These are phyloP conservation scores for Lactuca saligna DNA, from an alignment of 129 eudicot species.

Conservation along the genomic window DNA sequence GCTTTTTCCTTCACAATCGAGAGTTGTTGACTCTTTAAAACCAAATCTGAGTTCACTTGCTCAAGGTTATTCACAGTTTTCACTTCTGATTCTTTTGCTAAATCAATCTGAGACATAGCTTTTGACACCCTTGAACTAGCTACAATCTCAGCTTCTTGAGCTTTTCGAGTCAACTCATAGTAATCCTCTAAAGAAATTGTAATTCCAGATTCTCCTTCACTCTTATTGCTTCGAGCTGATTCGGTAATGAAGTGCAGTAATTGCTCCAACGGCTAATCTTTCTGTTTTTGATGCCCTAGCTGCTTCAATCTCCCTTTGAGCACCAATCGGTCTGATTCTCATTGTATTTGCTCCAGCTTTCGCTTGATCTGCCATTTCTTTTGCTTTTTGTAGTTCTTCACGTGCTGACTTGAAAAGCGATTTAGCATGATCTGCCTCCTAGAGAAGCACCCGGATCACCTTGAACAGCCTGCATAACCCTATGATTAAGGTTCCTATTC, in stretches of 20 bases:
- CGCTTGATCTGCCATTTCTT: too few species aligned
- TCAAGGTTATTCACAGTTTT: constrained; percentile 49
- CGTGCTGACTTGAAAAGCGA: too few species aligned
- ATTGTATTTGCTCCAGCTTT: too few species aligned
- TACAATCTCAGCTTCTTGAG: constrained; percentile 75
- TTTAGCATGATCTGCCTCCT: too few species aligned
- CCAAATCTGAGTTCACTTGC: constrained; percentile 49
- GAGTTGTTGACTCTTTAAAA: constrained; percentile 42
- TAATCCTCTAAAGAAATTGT: constrained; percentile 77
- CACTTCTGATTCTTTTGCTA: constrained; percentile 64
- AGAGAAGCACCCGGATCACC: too few species aligned
- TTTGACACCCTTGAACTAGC: constrained; percentile 52
- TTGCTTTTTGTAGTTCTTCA: too few species aligned
- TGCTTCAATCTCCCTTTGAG: too few species aligned
- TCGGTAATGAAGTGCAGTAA: constrained; percentile 73
- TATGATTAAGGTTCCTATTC: too few species aligned
- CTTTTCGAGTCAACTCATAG: constrained; percentile 61
- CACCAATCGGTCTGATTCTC: too few species aligned
- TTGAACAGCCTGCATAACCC: too few species aligned
- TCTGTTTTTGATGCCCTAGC: too few species aligned
- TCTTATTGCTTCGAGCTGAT: constrained; percentile 26
- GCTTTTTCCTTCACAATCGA: constrained; percentile 52
- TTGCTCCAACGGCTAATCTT: constrained; percentile 60
- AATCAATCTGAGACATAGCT: constrained; percentile 56
- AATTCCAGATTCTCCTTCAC: constrained; percentile 42